phyloP scores from a whole-genome alignment of 106 monocot genomes.

The Chionographis japonica region DNA sequence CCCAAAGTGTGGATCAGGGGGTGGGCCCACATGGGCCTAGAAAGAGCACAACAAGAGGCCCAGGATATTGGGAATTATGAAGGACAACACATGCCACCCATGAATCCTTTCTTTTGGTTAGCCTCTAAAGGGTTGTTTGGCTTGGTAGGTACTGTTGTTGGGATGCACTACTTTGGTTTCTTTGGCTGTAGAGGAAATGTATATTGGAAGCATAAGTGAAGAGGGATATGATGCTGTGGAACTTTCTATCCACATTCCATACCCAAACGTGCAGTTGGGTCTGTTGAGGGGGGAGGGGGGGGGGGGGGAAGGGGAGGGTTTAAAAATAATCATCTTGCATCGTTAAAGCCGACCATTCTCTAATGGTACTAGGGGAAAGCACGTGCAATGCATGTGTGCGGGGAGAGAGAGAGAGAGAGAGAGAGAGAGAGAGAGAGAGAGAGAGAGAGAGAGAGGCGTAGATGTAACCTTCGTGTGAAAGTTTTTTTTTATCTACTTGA shows the following conservation, averaged over 20 bases:
- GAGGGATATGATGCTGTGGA: neutral
- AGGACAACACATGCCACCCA: conserved; percentile 2
- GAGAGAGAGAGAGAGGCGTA: too few relatives aligned
- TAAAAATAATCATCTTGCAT: neutral
- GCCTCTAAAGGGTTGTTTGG: neutral
- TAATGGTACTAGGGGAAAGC: neutral
- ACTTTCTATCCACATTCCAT: conserved; percentile 5
- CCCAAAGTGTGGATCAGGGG: neutral
- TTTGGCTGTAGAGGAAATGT: neutral
- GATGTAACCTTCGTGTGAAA: too few relatives aligned
- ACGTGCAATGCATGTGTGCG: too few relatives aligned
- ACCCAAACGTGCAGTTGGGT: neutral
- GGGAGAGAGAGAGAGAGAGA: too few relatives aligned
- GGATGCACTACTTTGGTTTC: neutral
- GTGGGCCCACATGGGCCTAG: conserved; percentile 2
- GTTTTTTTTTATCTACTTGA: too few relatives aligned
- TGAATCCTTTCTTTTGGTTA: neutral
- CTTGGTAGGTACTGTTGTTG: neutral
- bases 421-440: too few relatives aligned
- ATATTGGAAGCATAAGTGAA: neutral
- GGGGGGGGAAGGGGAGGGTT: too few relatives aligned
- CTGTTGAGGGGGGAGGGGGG: neutral
- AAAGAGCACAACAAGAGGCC: neutral
- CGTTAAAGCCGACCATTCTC: neutral
- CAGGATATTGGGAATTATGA: neutral